Base-by-base conservation (phyloP, 2,329 filamentous ascomycete genomes). In the Colletotrichum gigasporum region DNA sequence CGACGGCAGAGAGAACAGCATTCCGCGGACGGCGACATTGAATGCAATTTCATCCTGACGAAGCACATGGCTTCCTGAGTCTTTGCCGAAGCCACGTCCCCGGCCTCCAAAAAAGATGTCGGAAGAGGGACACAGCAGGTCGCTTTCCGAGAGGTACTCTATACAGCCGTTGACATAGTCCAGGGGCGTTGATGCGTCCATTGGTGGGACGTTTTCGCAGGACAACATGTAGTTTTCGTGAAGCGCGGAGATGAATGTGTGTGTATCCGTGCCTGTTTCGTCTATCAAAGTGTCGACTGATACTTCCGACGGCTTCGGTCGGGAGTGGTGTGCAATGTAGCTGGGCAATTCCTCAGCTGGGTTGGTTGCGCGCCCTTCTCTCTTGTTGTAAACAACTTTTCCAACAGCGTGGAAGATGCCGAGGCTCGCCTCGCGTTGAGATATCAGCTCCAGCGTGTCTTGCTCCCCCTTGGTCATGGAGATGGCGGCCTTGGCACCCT, bases 381-480 rank as follows among this genome's bases (percentile, higher is more conserved):
- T 87, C 75, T 97, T 99, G 80, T 99, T 99, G 80, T 98, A 97
- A 1, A 98, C 90, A 2, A 99, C 92, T 74, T 96, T 97, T 3
- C 95, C 96, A 11, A 98, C 92, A 0, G 96, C 94, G 75, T 99
- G 96, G 73, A 99, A 99, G 52, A 99, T 93, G 2, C 95, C 96
- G 3, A 99, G 82, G 67, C 91, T 97, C 14, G 92, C 90, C 78
- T 98, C 96, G 59, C 96, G 87, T 72, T 94, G 93, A 1, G 92
- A 93, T 20, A 98, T 87, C 63, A 96, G 81, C 72, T 93, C 88
- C 9, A 98, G 78, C 5, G 89, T 94, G 67, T 96, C 91, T 63
- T 87, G 83, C 75, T 98, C 96, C 72, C 91, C 90, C 65, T 86
- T 85, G 0, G 94, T 97, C 62, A 97, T 77, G 3, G 80, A 78